Base-by-base conservation (phyloP, 2,329 filamentous ascomycete species). In the Metarhizium brunneum region DNA sequence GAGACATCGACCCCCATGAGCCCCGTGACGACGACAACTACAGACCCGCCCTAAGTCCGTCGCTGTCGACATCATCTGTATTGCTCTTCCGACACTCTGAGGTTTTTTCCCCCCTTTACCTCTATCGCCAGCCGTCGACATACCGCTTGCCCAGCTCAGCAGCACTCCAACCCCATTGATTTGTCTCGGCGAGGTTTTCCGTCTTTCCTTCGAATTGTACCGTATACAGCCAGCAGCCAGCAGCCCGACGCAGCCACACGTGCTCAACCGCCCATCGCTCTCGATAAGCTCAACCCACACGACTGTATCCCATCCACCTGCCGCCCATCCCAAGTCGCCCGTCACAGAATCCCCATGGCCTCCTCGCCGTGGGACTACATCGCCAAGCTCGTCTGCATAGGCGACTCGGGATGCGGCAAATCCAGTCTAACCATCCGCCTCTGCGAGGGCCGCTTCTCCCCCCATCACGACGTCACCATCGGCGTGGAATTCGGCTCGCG, bases 371-470 rank as follows among this genome's bases (percentile, higher is more conserved):
- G 92, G 92, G 91, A 97, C 77, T 97, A 95, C 78, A 99, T 97
- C 69, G 92, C 92, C 72, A 99, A 99, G 75, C 89, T 99, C 65
- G 92, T 97, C 68, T 95, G 90, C 76, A 91, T 99, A 67, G 94
- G 94, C 71, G 94, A 97, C 76, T 94, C 88, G 49, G 94, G 92
- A 69, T 95, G 90, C 69, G 94, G 94, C 67, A 99, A 99, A 79
- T 95, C 90, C 59, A 84, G 90, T 73, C 83, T 96, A 64, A 96
- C 92, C 56, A 92, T 96, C 69, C 90, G 92, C 60, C 88, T 97
- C 60, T 96, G 92, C 76, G 92, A 96, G 80, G 92, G 92, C 65
- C 90, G 92, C 70, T 96, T 97, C 78, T 90, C 89, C 55, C 83
- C 88, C 54, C 88, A 94, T 69, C 92, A 96, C 80, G 92, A 96